A percentile compares a stretch with the other conserved stretches of the same genome.
phyloP scores from a whole-genome alignment of 2,329 filamentous ascomycete species.

The Xylariaceae sp. region DNA sequence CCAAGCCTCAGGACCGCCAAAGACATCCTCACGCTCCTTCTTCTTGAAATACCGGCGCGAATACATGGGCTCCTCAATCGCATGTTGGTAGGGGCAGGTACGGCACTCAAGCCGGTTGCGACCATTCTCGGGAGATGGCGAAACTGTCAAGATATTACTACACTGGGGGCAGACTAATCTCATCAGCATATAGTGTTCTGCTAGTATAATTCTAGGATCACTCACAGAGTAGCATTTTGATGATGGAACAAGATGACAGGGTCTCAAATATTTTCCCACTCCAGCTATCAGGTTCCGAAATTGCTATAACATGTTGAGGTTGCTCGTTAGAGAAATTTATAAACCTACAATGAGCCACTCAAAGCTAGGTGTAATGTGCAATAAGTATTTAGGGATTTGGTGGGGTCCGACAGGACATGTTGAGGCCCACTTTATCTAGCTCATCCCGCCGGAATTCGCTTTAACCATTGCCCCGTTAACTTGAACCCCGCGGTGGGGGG shows the following conservation, averaged over 20 bases:
- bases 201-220: background rate
- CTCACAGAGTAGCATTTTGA: conserved; percentile 71
- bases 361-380: too few relatives aligned
- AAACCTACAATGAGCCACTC: too few relatives aligned
- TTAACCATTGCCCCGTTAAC: conserved; percentile 29
- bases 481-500: conserved; percentile 24
- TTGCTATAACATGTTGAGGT: conserved; percentile 33
- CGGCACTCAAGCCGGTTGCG: conserved; percentile 91
- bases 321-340: background rate
- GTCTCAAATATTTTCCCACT: background rate
- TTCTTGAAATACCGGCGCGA: conserved; percentile 83
- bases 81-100: conserved; percentile 91
- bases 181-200: conserved; percentile 13
- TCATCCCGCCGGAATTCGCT: conserved; percentile 34
- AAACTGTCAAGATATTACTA: conserved; percentile 82
- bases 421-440: background rate
- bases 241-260: conserved; percentile 1
- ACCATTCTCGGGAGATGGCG: conserved; percentile 56
- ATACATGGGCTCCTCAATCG: conserved; percentile 79
- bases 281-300: background rate
- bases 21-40: conserved; percentile 87
- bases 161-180: conserved; percentile 75
- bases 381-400: too few relatives aligned
- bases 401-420: conserved; percentile 18
- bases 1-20: conserved; percentile 88